Evolutionary conservation across 306 rosid genomes (phyloP), one percentile per base, ranked within the genome.

Genomic region (Myrica gale): DNA sequence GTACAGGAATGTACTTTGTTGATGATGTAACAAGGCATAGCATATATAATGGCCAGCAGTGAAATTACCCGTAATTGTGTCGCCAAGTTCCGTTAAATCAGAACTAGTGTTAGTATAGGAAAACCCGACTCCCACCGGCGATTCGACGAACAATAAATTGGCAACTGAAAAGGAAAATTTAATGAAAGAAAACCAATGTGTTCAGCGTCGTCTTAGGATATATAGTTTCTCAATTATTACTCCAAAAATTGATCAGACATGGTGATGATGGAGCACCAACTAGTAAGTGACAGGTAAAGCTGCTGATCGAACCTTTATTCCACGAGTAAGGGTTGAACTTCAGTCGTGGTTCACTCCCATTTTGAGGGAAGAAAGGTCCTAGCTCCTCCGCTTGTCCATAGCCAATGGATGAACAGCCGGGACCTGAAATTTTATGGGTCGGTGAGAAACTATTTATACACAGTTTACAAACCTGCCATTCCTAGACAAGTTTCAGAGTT

Each of bases 351-450:
- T 85, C 20, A 85, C 69, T 81, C 74, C 93, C 84, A 1, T 88
- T 83, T 19, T 93, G 90, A 41, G 97, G 93, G 71, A 84, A 91
- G 82, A 93, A 93, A 50, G 98, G 98, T 26, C 98, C 98, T n/a
- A 93, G 51, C 78, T 93, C 98, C 82, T 93, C 98, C 69, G 93
- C 77, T 82, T 83, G 89, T 81, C 97, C 97, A 73, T n/a, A 91
- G 19, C 96, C 98, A 76, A 93, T 69, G 51, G 98, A 93, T 2
- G 98, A 93, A 70, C 97, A 93, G 20, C 98, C 98, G 0, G 98
- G 97, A 3, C 98, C 98, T 93, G 87, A 63, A 82, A 80, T 19
- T 19, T 44, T 21, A 20, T 69, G n/a, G 6, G 32, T 26, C 32
- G 2, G 2, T 26, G 32, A 26, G 32, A 26, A 26, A 26, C 32